These are phyloP conservation scores for Cystofilobasidium ferigula DNA, from an alignment of 768 basidiomycete genomes.

Conservation along the genomic window DNA sequence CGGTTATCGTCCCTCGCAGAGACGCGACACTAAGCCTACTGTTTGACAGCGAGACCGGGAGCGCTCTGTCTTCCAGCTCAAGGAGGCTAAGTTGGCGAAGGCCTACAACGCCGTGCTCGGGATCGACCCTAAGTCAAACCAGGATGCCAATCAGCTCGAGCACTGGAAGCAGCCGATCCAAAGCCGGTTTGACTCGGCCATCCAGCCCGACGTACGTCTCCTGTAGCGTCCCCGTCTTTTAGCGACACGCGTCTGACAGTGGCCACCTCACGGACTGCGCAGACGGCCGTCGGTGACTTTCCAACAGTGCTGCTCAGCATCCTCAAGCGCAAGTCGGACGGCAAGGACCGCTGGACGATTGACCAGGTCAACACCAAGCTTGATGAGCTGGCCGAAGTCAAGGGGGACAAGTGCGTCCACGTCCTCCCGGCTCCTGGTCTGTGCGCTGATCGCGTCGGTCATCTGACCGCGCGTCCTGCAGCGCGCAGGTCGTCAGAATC, in stretches of 20 bases:
- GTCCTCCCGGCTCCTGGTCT: background rate
- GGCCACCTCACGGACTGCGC: background rate
- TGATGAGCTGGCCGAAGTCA: conserved; percentile 63
- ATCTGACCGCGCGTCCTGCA: background rate
- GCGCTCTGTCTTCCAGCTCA: conserved; percentile 80
- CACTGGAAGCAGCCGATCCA: conserved; percentile 59
- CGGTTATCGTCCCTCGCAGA: conserved; percentile 33
- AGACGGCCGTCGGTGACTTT: conserved; percentile 58
- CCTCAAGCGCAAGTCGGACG: conserved; percentile 60
- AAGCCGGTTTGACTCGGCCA: background rate
- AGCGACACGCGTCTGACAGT: too few relatives aligned
- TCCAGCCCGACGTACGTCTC: background rate
- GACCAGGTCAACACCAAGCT: conserved; percentile 71
- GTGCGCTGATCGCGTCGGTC: background rate
- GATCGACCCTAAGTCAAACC: conserved; percentile 46
- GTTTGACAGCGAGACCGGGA: conserved; percentile 73
- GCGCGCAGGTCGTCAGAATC: background rate
- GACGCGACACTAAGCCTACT: background rate
- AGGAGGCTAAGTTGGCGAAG: conserved; percentile 89
- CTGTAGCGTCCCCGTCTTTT: background rate
- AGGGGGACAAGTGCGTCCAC: conserved; percentile 1
- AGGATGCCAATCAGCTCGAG: conserved; percentile 65
- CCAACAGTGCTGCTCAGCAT: conserved; percentile 74
- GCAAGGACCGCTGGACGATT: conserved; percentile 57
- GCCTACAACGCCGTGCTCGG: conserved; percentile 82